A percentile compares a stretch with the other conserved stretches of the same genome.
Conservation (phyloP, 495 filamentous ascomycete species). For the Talaromyces ruber region DNA sequence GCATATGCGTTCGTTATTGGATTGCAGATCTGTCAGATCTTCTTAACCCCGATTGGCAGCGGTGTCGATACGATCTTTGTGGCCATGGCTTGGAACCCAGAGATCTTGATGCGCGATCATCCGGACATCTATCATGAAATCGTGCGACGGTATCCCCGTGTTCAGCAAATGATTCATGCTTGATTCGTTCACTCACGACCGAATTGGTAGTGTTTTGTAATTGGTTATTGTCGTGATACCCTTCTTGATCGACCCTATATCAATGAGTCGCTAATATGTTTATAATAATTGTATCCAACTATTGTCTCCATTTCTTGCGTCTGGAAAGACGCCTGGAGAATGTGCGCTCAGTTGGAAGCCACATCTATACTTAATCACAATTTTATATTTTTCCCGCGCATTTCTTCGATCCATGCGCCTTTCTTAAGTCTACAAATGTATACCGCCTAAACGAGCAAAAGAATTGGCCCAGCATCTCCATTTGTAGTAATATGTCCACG, state of each 20-base stretch:
- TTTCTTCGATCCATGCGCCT: background rate
- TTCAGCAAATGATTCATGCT: conserved; percentile 64
- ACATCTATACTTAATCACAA: background rate
- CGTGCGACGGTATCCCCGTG: conserved; percentile 71
- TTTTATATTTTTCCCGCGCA: background rate
- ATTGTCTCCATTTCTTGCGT: background rate
- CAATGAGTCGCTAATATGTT: background rate
- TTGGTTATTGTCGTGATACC: background rate
- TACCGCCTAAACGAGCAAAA: background rate
- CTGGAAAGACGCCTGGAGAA: background rate
- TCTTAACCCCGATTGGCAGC: conserved; percentile 65
- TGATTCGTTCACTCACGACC: conserved; percentile 13
- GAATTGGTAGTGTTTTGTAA: background rate
- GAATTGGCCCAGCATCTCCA: background rate
- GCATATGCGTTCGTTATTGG: conserved; percentile 80
- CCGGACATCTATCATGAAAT: conserved; percentile 70
- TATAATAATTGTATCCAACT: background rate
- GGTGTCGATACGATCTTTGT: conserved; percentile 76
- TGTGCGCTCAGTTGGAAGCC: background rate
- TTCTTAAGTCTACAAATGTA: background rate
- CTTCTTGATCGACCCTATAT: background rate
- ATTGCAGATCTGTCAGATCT: conserved; percentile 78
- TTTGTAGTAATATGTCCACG: background rate
- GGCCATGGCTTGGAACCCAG: conserved; percentile 80
- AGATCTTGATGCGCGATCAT: conserved; percentile 75